phyloP scores from a whole-genome alignment of 139 green algal species.

The Chlamydomonas sp. region DNA sequence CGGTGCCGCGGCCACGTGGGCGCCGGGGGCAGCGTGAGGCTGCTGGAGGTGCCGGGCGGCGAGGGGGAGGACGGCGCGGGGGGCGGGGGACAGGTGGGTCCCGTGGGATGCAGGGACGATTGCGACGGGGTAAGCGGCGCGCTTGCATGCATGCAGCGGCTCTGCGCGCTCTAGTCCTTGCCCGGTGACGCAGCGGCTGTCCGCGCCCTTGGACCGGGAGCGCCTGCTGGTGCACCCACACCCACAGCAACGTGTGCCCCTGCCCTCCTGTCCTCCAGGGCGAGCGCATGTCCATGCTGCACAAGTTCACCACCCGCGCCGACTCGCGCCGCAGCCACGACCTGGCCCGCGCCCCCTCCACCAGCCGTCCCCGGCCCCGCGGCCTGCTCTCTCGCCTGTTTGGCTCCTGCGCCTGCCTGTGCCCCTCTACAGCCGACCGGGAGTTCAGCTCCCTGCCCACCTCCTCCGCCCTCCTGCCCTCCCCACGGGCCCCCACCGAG shows the following conservation, averaged over 20 bases:
- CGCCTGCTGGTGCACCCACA: too few species aligned
- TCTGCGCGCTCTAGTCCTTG: too few species aligned
- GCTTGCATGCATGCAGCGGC: too few species aligned
- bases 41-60: constrained; percentile 23
- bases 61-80: not conserved
- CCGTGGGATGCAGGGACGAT: not conserved
- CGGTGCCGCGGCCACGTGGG: constrained; percentile 7
- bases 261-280: too few species aligned
- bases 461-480: not conserved
- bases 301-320: too few species aligned
- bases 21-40: constrained; percentile 4
- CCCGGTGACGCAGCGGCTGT: too few species aligned
- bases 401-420: not conserved
- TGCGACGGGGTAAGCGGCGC: too few species aligned
- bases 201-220: too few species aligned
- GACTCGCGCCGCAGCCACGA: too few species aligned
- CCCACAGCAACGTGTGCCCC: too few species aligned
- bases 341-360: not conserved
- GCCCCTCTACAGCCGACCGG: too few species aligned
- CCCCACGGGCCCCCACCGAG: not conserved
- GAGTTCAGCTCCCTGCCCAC: not conserved
- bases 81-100: not conserved
- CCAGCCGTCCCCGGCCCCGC: not conserved
- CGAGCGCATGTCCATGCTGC: too few species aligned
- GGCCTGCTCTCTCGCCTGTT: constrained; percentile 1